Percentiles rank a stretch among this genome's conserved stretches.
These are phyloP conservation scores for Miscanthus lutarioriparius DNA, from an alignment of 176 grass and related monocot genomes.

Conservation along the genomic window DNA sequence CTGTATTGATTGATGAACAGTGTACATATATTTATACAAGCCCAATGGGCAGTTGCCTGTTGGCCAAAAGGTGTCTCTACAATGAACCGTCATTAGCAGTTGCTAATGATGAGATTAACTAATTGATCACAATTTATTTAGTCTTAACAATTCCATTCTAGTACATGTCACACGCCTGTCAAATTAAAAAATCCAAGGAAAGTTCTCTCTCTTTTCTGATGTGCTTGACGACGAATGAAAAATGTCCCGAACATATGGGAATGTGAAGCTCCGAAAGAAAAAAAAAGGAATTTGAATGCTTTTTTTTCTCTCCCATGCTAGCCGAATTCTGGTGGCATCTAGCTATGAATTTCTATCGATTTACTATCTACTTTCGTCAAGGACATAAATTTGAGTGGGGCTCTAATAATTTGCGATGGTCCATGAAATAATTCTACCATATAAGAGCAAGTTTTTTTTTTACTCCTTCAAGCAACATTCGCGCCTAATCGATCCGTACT, in stretches of 20 bases:
- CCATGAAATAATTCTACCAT: background rate
- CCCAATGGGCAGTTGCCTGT: no score
- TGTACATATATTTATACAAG: no score
- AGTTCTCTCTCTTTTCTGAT: background rate
- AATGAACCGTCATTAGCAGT: no score
- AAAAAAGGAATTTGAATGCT: no score
- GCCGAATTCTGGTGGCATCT: background rate
- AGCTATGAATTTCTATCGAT: background rate
- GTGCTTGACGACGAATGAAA: background rate
- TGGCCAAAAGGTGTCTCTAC: no score
- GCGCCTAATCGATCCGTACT: no score
- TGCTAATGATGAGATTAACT: no score
- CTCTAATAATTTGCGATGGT: background rate
- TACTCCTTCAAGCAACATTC: background rate
- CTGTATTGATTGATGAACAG: no score
- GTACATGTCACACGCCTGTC: background rate
- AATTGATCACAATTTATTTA: no score
- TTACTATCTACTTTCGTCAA: background rate
- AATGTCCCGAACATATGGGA: background rate
- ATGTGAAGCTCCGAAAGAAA: background rate
- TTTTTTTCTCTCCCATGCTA: background rate
- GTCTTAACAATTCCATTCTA: background rate
- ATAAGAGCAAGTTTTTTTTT: background rate
- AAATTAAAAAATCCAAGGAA: background rate
- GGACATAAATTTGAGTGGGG: background rate